Conservation (phyloP, 1,139 yeast species). For the Blastobotrys malaysiensis region DNA sequence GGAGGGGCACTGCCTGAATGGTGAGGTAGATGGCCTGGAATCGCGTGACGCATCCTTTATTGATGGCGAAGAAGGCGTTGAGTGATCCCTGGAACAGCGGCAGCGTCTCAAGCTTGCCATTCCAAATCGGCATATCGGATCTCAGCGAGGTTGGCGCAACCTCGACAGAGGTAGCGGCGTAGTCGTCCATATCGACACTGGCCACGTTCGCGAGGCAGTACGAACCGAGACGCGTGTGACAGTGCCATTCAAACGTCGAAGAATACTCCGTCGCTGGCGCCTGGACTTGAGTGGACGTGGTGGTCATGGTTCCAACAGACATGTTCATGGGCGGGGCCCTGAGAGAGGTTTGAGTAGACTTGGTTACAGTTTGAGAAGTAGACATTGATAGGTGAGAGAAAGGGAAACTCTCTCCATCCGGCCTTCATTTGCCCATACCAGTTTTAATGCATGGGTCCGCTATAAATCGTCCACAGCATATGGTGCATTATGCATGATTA, state of each 20-base stretch:
- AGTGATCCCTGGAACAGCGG: slow-evolving; percentile 9
- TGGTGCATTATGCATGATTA: background rate
- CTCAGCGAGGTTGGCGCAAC: slow-evolving; percentile 5
- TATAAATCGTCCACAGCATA: background rate
- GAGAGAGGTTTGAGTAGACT: background rate
- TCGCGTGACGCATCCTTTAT: slow-evolving; percentile 5
- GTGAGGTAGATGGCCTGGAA: slow-evolving; percentile 9
- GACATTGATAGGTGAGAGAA: background rate
- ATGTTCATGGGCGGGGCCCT: background rate
- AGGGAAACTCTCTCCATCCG: background rate
- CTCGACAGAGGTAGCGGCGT: slow-evolving; percentile 7
- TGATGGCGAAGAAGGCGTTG: slow-evolving; percentile 5
- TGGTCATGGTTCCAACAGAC: slow-evolving; percentile 11
- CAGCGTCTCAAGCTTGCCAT: slow-evolving; percentile 9
- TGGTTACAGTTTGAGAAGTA: background rate
- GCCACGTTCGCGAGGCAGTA: slow-evolving; percentile 6
- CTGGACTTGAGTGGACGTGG: slow-evolving; percentile 13
- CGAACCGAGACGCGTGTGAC: slow-evolving; percentile 6
- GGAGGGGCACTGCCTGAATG: slow-evolving; percentile 8
- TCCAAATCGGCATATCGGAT: slow-evolving; percentile 10
- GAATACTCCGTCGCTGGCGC: background rate
- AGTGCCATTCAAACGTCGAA: slow-evolving; percentile 10
- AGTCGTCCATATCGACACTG: slow-evolving; percentile 8
- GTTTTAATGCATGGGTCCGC: background rate
- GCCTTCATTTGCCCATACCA: background rate